Evolutionary conservation across 177 flowering plant species (phyloP), one percentile per base, ranked within the genome.

Genomic region (Vitis hybrid): DNA sequence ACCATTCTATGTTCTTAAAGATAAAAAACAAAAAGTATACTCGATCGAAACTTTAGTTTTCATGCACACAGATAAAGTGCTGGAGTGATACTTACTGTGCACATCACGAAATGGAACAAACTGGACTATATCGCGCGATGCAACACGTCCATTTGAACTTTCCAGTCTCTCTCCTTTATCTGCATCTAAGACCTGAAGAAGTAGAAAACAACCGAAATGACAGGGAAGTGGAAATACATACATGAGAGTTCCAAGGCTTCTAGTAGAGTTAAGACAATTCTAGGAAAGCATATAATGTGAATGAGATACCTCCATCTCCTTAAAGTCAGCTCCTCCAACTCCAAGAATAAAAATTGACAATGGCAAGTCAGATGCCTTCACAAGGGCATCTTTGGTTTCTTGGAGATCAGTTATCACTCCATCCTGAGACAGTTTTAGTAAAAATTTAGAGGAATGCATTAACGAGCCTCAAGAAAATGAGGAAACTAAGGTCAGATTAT

Each of bases 351-450:
- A 91, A 66, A 94, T 86, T 39, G 97, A 94, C 75, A 94, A 70
- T 70, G 98, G 98, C 59, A 94, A 87, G 69, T 94, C 95, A 7
- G 97, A 89, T 72, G 97, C 98, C 77, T 83, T 88, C 65, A 94
- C 97, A 59, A 94, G 74, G 56, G 95, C 93, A 73, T 94, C 97
- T 76, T 83, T 92, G 26, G 98, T 94, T 84, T 94, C 97, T 80
- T 94, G 98, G 67, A 92, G 95, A 80, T 94, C 97, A 33, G 98
- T 94, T 68, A 94, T 88, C n/a, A 94, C 97, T 75, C 97, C 98
- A 82, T 94, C 98, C 98, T 94, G 75, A 22, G 58, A 66, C 64
- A 74, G 12, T 63, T 45, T 29, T 50, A 60, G 59, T 6, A 70
- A 51, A 39, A 19, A 58, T 49, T 68, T 16, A 57, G 66, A 45